Evolutionary conservation across 1,284 basidiomycete genomes (phyloP), one percentile per base, ranked within the genome.

Genomic region (Puccinia horiana): DNA sequence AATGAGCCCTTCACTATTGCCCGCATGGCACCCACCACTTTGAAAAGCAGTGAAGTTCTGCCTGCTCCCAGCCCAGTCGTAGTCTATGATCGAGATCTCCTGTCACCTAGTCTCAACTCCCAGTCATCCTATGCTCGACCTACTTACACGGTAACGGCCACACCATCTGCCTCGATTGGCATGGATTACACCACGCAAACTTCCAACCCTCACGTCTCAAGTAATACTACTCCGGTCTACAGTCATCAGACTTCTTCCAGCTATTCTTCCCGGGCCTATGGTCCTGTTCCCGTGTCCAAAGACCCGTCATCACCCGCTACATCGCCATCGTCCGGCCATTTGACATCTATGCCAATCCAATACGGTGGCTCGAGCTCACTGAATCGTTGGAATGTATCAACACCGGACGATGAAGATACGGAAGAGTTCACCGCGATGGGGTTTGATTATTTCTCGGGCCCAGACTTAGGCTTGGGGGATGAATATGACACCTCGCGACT

Each of bases 21-120:
- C 18, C 93, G 94, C 69, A 96, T 99, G 84, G 93, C 95, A 0
- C 96, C 96, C 0, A 96, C 96, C 0, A 90, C 94, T 67, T 90
- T 99, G 85, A 99, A 98, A 89, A 94, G 93, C 3, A 86, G 87
- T 67, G 88, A 89, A 29, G 82, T 86, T 11, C 87, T 88, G 83
- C 87, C 88, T 3, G 85, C 88, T 14, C 87, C 88, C 1, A 86
- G 85, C n/a, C 88, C 90, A 2, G 88, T 88, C 23, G 89, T 94
- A 83, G 91, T 94, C 3, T 95, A 94, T 86, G 85, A 85, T 9
- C 84, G 85, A 9, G 84, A 86, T 29, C 85, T 86, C 26, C 65
- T 40, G 29, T 83, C 49, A n/a, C 44, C 56, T 2, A 37, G 40
- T 12, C 40, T 49, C 14, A 52, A 74, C 20, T 35, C 72, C 14